Evolutionary conservation across 305 asterid species (phyloP).

Genomic region (Solanum hybrid): DNA sequence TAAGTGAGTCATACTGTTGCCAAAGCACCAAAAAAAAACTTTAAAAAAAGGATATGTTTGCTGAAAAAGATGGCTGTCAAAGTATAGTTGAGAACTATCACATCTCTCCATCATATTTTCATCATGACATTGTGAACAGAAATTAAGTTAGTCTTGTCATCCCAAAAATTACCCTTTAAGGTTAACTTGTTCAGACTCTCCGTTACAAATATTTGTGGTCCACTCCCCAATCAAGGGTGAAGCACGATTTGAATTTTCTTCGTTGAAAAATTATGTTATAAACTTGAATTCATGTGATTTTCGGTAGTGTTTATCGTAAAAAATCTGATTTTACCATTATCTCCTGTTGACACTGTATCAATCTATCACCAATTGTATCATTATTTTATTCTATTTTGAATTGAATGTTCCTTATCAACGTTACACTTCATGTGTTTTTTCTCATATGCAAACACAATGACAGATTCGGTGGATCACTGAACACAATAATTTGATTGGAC

Average conservation of each 20-base stretch:
- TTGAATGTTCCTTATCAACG: background rate
- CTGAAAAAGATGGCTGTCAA: conserved; percentile 65
- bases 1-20: background rate
- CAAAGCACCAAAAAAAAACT: background rate
- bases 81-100: conserved; percentile 62
- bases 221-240: background rate
- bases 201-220: background rate
- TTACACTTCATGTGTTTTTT: background rate
- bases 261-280: background rate
- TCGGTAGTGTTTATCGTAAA: background rate
- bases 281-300: background rate
- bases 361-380: background rate
- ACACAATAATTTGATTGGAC: background rate
- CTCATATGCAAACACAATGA: background rate
- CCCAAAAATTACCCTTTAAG: conserved; percentile 8
- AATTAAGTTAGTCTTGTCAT: conserved; percentile 5
- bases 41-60: conserved; percentile 7
- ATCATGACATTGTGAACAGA: background rate
- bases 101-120: conserved; percentile 35
- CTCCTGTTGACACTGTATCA: background rate
- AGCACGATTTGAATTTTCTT: background rate
- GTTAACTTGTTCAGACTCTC: background rate
- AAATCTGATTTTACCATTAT: background rate
- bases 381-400: background rate
- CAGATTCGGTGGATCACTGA: background rate